These are phyloP conservation scores for Carex arenaria DNA, from an alignment of 202 grass and related monocot species.

Conservation along the genomic window DNA sequence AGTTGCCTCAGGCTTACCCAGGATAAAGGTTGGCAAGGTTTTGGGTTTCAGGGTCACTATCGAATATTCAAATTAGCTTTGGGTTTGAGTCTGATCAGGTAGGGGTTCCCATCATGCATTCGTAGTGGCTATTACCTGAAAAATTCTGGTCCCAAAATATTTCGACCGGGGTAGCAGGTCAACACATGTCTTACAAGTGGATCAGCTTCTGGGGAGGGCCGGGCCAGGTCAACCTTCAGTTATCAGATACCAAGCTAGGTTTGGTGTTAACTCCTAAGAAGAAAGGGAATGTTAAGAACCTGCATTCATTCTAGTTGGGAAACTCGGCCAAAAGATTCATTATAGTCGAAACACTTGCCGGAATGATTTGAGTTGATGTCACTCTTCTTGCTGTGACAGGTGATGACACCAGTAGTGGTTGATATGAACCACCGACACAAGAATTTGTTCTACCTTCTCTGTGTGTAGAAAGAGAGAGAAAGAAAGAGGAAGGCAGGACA, in stretches of 20 bases:
- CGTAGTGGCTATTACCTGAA: not conserved
- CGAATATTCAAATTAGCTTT: not conserved
- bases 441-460: conserved; percentile 13
- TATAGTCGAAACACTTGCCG: not conserved
- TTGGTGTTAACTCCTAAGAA: conserved; percentile 17
- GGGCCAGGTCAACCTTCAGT: not conserved
- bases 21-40: not conserved
- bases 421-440: conserved; percentile 17
- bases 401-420: not conserved
- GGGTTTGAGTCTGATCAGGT: not conserved
- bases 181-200: not conserved
- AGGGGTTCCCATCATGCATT: not conserved
- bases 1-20: too few relatives aligned
- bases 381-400: not conserved
- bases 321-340: not conserved
- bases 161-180: not conserved
- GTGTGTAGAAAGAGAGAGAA: conserved; percentile 5
- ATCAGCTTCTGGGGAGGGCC: conserved; percentile 3
- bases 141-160: not conserved
- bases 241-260: conserved; percentile 17
- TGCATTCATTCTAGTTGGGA: conserved; percentile 18
- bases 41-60: not conserved
- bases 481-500: conserved; percentile 1
- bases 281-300: conserved; percentile 22
- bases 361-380: too few relatives aligned